Percentiles rank a stretch among this genome's conserved stretches.
phyloP scores from a whole-genome alignment of 2,329 filamentous ascomycete genomes.

The Talaromyces sp. region DNA sequence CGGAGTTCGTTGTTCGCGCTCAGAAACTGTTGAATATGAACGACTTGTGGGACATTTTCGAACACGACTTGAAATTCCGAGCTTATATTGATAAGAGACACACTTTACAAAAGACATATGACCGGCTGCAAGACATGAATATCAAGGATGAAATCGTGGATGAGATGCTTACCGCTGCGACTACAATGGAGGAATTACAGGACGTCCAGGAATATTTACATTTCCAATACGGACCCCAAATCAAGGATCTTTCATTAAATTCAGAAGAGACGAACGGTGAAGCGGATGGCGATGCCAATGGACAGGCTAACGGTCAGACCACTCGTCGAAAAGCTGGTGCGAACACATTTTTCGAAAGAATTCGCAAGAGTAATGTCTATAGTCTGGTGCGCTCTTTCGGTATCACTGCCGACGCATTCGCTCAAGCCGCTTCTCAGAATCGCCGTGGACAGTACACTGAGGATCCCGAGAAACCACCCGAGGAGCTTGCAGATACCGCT shows the following conservation, averaged over 20 bases:
- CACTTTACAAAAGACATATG: constrained; percentile 72
- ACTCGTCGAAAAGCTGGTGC: constrained; percentile 81
- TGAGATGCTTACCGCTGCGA: constrained; percentile 73
- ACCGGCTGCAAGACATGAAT: constrained; percentile 64
- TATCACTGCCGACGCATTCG: constrained; percentile 82
- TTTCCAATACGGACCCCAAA: constrained; percentile 81
- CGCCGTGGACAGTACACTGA: constrained; percentile 80
- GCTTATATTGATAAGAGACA: constrained; percentile 90
- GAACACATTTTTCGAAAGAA: constrained; percentile 75
- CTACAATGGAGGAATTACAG: constrained; percentile 90
- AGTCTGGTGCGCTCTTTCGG: constrained; percentile 84
- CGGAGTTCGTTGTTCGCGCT: constrained; percentile 69
- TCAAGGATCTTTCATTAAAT: constrained; percentile 72
- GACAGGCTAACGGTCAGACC: constrained; percentile 56
- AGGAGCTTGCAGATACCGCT: constrained; percentile 80
- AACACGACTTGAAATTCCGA: constrained; percentile 91
- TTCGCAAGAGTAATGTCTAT: constrained; percentile 76
- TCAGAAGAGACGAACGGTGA: constrained; percentile 15
- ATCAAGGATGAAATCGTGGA: constrained; percentile 73
- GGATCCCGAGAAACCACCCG: constrained; percentile 73
- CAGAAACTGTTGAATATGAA: constrained; percentile 89
- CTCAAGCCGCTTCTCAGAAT: constrained; percentile 76
- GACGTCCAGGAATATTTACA: constrained; percentile 95
- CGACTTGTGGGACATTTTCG: constrained; percentile 91
- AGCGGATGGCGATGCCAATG: constrained; percentile 18